Base-by-base conservation (phyloP, 1,139 yeast genomes). In the Hanseniaspora uvarum region DNA sequence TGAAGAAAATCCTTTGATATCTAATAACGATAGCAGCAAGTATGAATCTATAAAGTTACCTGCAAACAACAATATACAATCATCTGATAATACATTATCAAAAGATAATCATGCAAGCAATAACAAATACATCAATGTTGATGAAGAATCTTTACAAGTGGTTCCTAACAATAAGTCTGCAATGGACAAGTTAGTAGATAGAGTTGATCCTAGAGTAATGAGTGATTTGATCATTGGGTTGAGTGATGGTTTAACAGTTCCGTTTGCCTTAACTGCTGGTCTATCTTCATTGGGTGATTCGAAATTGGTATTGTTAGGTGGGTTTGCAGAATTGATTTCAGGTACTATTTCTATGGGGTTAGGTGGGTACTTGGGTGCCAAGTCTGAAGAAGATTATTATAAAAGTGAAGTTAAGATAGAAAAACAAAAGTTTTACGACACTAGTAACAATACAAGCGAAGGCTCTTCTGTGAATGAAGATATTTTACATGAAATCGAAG, bases 311-410 rank as follows among this genome's bases (percentile, higher is more conserved):
- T 83, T 84, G 54, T 83, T 92, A 23, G 94, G 92, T 73, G 94
- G 92, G 39, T 78, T 84, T 78, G 92, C 92, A 3, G 94, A 84
- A 67, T 72, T 84, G 62, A 86, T 84, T 4, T 80, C 87, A 4
- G 94, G 94, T 44, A 86, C 92, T 45, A 83, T 84, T 43, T 83
- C 89, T 24, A 84, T 84, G 94, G 94, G 94, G 3, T 75, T 84
- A 56, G 94, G 94, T 57, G 94, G 94, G 18, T 84, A 75, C 65
- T 72, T 84, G 58, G 94, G 92, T 41, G 92, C 92, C 34, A 80
- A 81, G 63, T 79, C 85, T n/a, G 94, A 84, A 68, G 69, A 76
- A 28, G 89, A 84, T 64, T 84, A 80, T 66, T 83, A 82, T 67
- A 71, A 72, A 55, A 74, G 83, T 23, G 87, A 83, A 67, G 89